These are phyloP conservation scores for Cercophora newfieldiana DNA, from an alignment of 495 filamentous ascomycete genomes.

Conservation along the genomic window DNA sequence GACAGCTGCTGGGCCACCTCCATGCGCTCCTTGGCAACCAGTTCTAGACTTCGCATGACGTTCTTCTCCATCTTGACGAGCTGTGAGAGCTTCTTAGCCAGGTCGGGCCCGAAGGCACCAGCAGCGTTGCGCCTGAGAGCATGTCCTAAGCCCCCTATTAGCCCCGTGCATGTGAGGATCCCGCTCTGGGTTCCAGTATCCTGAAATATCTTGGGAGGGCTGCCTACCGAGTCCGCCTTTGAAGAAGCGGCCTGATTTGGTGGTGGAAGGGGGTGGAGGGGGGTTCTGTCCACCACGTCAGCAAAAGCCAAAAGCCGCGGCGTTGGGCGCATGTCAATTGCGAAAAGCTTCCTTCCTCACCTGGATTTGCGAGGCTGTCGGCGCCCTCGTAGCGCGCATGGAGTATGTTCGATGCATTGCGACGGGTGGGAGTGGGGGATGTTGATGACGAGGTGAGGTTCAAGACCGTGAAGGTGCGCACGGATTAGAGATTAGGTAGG, in stretches of 20 bases:
- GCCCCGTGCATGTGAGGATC: slow-evolving; percentile 15
- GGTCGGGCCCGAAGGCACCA: slow-evolving; percentile 92
- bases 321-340: neutral
- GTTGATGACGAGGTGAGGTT: neutral
- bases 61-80: slow-evolving; percentile 99
- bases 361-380: slow-evolving; percentile 64
- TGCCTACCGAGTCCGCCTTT: slow-evolving; percentile 73
- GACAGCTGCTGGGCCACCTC: slow-evolving; percentile 99
- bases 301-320: slow-evolving; percentile 6
- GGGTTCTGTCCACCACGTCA: slow-evolving; percentile 68
- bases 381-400: slow-evolving; percentile 93
- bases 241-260: slow-evolving; percentile 86
- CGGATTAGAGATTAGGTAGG: too few relatives aligned
- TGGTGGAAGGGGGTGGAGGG: slow-evolving; percentile 85
- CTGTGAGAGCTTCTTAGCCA: slow-evolving; percentile 94
- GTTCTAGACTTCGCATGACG: slow-evolving; percentile 96
- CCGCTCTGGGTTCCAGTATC: neutral
- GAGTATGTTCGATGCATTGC: slow-evolving; percentile 97
- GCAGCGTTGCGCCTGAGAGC: slow-evolving; percentile 87
- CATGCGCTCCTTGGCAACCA: slow-evolving; percentile 93
- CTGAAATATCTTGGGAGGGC: too few relatives aligned
- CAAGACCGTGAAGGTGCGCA: neutral
- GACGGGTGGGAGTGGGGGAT: slow-evolving; percentile 13
- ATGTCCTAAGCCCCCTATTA: slow-evolving; percentile 66
- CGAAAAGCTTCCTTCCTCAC: slow-evolving; percentile 24